Conservation (phyloP, 495 filamentous ascomycete genomes). For the Penicillium manginii region DNA sequence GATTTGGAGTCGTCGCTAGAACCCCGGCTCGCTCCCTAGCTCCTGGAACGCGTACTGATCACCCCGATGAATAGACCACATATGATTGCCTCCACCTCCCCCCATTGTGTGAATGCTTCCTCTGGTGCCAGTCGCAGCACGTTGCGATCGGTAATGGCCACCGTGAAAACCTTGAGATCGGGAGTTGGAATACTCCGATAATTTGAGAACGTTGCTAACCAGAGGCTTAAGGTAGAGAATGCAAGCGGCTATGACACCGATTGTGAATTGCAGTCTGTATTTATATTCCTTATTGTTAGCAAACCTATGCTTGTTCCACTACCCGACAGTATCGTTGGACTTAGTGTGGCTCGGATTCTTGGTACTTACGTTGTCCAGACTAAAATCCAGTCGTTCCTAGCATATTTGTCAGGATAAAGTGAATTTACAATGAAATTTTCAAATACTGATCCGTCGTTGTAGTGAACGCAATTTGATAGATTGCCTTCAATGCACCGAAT, state of each 20-base stretch:
- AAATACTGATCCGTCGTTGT: background rate
- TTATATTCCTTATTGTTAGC: background rate
- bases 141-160: background rate
- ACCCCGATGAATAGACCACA: background rate
- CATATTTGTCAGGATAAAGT: background rate
- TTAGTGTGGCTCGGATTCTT: too few species aligned
- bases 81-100: background rate
- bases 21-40: constrained; percentile 3
- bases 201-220: constrained; percentile 30
- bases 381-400: background rate
- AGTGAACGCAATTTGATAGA: background rate
- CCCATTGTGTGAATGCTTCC: background rate
- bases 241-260: constrained; percentile 51
- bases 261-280: constrained; percentile 45
- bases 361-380: background rate
- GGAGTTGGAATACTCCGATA: constrained; percentile 16
- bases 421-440: background rate
- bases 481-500: background rate
- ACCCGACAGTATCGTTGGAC: too few species aligned
- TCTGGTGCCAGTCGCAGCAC: background rate
- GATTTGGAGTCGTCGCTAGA: background rate
- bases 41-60: background rate
- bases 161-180: background rate
- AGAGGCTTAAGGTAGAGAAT: constrained; percentile 48
- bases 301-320: too few species aligned